These are phyloP conservation scores for Baudoinia panamericana DNA, from an alignment of 495 filamentous ascomycete genomes.

Conservation along the genomic window DNA sequence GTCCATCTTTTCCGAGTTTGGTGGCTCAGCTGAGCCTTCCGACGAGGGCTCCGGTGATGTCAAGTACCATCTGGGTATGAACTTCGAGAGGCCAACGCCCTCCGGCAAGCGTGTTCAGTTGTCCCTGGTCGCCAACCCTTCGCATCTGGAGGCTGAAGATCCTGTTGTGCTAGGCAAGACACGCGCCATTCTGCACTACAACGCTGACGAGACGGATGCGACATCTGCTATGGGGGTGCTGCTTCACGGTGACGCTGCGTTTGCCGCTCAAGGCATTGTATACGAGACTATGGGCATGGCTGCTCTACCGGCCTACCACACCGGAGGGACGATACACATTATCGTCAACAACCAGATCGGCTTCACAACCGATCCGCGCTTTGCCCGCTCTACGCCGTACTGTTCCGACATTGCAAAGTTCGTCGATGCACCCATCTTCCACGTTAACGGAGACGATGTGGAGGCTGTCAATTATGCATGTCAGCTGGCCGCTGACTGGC, in stretches of 20 bases:
- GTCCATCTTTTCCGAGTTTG: constrained; percentile 98
- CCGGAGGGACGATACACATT: constrained; percentile 92
- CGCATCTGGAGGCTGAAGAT: constrained; percentile 96
- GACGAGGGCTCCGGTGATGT: constrained; percentile 98
- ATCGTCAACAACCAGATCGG: constrained; percentile 99
- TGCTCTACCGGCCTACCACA: constrained; percentile 85
- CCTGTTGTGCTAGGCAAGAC: constrained; percentile 96
- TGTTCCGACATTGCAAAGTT: constrained; percentile 98
- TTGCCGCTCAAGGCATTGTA: constrained; percentile 89
- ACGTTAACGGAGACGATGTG: constrained; percentile 96
- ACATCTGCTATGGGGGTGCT: constrained; percentile 86
- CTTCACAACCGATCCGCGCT: constrained; percentile 98
- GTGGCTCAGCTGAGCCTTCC: constrained; percentile 70
- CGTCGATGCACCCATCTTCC: constrained; percentile 95
- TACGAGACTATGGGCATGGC: constrained; percentile 99
- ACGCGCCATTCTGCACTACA: constrained; percentile 96
- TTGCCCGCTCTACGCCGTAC: constrained; percentile 92
- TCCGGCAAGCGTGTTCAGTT: constrained; percentile 98
- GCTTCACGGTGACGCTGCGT: constrained; percentile 93
- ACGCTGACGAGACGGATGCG: constrained; percentile 81
- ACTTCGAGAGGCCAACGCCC: constrained; percentile 95
- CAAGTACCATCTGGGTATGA: constrained; percentile 99
- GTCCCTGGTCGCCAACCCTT: constrained; percentile 94
- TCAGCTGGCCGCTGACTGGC: constrained; percentile 92
- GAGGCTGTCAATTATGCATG: constrained; percentile 98